A percentile compares a stretch with the other conserved stretches of the same genome.
These are phyloP conservation scores for Solanum tarijense DNA, from an alignment of 257 asterid genomes.

Conservation along the genomic window DNA sequence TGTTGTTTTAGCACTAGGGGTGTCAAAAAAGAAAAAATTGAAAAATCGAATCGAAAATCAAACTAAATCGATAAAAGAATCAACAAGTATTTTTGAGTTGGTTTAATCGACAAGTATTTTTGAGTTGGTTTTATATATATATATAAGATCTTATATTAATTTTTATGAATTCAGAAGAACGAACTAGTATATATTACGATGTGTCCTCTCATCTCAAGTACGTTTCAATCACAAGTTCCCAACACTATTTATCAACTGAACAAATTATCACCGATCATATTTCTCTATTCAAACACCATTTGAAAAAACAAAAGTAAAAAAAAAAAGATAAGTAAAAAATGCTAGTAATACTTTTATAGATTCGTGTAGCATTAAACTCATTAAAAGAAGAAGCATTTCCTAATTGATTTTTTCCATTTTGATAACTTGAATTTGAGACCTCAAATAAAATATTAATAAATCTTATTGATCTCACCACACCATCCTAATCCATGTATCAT, in stretches of 20 bases:
- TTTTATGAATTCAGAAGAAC: too few relatives aligned
- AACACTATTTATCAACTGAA: neutral
- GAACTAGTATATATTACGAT: too few relatives aligned
- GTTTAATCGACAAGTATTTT: too few relatives aligned
- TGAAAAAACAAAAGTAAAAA: neutral
- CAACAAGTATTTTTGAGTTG: neutral
- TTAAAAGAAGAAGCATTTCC: neutral
- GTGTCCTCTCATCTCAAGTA: neutral
- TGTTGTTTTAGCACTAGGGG: neutral
- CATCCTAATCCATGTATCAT: neutral
- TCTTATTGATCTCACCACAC: neutral
- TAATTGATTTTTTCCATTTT: neutral
- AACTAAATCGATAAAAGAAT: neutral
- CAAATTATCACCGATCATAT: neutral
- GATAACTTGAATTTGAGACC: neutral
- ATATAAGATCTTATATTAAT: too few relatives aligned
- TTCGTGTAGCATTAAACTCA: neutral
- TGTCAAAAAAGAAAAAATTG: neutral
- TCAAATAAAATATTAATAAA: neutral
- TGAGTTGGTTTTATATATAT: too few relatives aligned
- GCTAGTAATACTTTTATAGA: neutral
- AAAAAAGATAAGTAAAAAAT: neutral
- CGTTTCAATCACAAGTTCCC: neutral
- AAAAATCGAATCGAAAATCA: neutral
- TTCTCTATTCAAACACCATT: neutral